These are phyloP conservation scores for Eimeria praecox DNA, from an alignment of 169 alveolate genomes.

Conservation along the genomic window DNA sequence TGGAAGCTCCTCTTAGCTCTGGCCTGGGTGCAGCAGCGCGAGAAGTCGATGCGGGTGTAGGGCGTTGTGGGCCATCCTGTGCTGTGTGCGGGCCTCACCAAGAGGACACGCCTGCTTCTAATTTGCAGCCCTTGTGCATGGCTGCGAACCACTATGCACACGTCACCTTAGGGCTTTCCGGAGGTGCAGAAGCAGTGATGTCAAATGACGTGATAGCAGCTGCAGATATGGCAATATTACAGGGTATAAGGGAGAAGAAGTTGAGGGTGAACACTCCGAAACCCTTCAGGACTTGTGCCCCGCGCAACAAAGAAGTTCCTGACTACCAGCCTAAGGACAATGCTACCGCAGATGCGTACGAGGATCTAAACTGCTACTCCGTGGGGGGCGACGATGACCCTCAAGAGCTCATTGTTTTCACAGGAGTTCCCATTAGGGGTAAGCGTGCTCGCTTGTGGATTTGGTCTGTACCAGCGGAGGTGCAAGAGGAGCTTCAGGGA, in stretches of 20 bases:
- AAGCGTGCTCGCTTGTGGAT: constrained; percentile 45
- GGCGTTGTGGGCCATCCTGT: constrained; percentile 14
- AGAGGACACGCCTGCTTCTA: neutral
- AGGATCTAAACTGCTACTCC: neutral
- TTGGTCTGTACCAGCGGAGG: constrained; percentile 35
- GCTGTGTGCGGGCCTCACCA: constrained; percentile 65
- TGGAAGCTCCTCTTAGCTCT: neutral
- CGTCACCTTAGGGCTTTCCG: constrained; percentile 17
- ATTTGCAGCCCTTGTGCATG: constrained; percentile 19
- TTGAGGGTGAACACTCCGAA: constrained; percentile 21
- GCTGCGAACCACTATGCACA: constrained; percentile 66
- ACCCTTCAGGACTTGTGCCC: constrained; percentile 35
- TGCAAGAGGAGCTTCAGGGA: constrained; percentile 48
- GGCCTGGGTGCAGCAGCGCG: neutral
- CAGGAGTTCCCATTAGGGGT: constrained; percentile 20
- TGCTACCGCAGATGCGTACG: neutral
- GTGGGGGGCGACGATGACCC: constrained; percentile 48
- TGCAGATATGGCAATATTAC: constrained; percentile 46
- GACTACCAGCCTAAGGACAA: neutral
- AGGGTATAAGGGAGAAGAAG: constrained; percentile 24
- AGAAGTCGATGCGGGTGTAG: constrained; percentile 17
- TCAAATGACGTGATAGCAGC: constrained; percentile 42
- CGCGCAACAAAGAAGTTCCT: neutral
- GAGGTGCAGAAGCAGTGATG: constrained; percentile 43
- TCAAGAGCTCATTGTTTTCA: constrained; percentile 50